These are phyloP conservation scores for Diaporthe longicolla DNA, from an alignment of 2,329 filamentous ascomycete genomes.

Conservation along the genomic window DNA sequence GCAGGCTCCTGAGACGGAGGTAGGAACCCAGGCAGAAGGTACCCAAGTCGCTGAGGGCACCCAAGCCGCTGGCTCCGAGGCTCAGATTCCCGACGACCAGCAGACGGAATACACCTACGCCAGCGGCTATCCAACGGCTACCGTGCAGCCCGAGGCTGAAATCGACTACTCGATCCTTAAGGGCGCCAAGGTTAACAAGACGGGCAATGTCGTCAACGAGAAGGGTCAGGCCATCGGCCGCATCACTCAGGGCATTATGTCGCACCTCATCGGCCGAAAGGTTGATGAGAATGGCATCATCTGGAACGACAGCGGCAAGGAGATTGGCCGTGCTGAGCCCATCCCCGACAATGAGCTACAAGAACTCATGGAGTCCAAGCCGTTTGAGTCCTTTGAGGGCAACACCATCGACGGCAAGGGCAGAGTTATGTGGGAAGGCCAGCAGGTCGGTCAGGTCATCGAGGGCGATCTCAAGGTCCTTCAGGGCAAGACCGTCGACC, in stretches of 20 bases:
- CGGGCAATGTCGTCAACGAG: constrained; percentile 69
- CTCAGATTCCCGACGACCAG: constrained; percentile 44
- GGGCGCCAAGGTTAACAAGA: constrained; percentile 70
- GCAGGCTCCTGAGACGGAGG: constrained; percentile 37
- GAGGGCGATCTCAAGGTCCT: constrained; percentile 76
- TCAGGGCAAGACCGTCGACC: constrained; percentile 75
- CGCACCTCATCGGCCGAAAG: constrained; percentile 74
- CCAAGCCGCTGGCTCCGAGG: constrained; percentile 41
- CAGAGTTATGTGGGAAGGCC: constrained; percentile 64
- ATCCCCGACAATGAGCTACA: constrained; percentile 70
- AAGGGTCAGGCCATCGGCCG: constrained; percentile 71
- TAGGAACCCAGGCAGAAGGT: constrained; percentile 33
- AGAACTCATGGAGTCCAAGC: constrained; percentile 60
- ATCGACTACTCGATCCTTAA: constrained; percentile 66
- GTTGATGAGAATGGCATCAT: constrained; percentile 77
- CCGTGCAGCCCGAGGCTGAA: constrained; percentile 50
- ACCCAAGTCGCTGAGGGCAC: constrained; percentile 34
- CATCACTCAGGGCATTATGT: constrained; percentile 73
- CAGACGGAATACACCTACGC: constrained; percentile 37
- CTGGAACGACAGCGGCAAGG: constrained; percentile 78
- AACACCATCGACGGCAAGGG: constrained; percentile 68
- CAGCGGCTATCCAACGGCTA: constrained; percentile 38
- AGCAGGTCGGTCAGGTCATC: constrained; percentile 71
- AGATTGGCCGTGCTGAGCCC: constrained; percentile 77
- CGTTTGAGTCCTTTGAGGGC: constrained; percentile 72